These are phyloP conservation scores for Pythium brassicae DNA, from an alignment of 352 stramenopile species.

Conservation along the genomic window DNA sequence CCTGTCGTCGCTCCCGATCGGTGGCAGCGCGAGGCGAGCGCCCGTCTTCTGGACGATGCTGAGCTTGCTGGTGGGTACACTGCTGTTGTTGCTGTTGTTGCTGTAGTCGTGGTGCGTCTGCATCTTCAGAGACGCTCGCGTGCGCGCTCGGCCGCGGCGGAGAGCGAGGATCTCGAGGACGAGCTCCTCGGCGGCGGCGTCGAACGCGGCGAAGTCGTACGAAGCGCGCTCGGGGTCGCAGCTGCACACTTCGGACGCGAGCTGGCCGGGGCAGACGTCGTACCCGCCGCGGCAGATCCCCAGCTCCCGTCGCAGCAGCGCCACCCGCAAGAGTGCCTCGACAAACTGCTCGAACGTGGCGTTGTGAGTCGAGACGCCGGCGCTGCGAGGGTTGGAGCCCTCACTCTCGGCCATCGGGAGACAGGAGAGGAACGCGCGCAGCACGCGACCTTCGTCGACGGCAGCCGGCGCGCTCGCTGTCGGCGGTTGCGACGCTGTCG, in stretches of 20 bases:
- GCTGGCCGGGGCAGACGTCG: constrained; percentile 50
- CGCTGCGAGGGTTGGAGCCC: constrained; percentile 4
- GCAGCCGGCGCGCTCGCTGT: constrained; percentile 5
- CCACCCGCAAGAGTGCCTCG: constrained; percentile 42
- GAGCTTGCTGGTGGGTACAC: neutral
- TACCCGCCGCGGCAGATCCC: constrained; percentile 41
- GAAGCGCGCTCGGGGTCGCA: constrained; percentile 20
- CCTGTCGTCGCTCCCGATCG: too few relatives aligned
- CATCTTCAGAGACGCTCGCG: constrained; percentile 29
- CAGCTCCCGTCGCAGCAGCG: constrained; percentile 43
- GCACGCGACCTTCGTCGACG: constrained; percentile 45
- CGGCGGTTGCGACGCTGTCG: neutral
- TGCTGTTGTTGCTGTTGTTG: neutral
- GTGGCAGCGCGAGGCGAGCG: too few relatives aligned
- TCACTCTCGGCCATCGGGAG: constrained; percentile 27
- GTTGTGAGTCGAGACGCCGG: constrained; percentile 4
- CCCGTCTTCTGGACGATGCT: neutral
- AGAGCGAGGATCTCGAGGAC: constrained; percentile 31
- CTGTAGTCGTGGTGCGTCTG: constrained; percentile 9
- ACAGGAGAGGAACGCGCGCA: constrained; percentile 59
- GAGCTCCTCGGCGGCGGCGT: constrained; percentile 39
- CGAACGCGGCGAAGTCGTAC: constrained; percentile 42
- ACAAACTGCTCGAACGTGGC: constrained; percentile 39
- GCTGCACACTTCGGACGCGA: constrained; percentile 37
- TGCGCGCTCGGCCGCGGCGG: constrained; percentile 20